Percentiles rank a stretch among this genome's conserved stretches.
Conservation (phyloP, 1,284 basidiomycete species). For the Wallemia hederae region DNA sequence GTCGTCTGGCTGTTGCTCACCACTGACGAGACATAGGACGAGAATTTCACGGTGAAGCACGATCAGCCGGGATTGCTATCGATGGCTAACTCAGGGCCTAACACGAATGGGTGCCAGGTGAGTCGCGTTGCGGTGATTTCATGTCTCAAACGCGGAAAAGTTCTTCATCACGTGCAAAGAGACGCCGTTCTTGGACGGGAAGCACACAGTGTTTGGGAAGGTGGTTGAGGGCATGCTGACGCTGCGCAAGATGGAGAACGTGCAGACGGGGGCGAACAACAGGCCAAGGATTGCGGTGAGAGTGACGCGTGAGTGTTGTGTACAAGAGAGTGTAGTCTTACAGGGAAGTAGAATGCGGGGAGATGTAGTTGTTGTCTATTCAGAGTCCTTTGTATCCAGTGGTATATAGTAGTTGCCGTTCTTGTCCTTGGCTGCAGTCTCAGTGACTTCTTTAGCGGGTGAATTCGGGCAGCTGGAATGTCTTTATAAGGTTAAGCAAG, state of each 20-base stretch:
- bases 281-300: not conserved
- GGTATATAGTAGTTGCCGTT: not conserved
- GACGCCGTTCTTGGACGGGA: constrained; percentile 77
- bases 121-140: constrained; percentile 7
- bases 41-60: constrained; percentile 81
- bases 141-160: constrained; percentile 17
- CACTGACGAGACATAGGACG: constrained; percentile 27
- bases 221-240: constrained; percentile 69
- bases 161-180: constrained; percentile 92
- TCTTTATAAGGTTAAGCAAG: not conserved
- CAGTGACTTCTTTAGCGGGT: not conserved
- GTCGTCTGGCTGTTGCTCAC: too few species aligned
- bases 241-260: constrained; percentile 76
- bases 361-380: not conserved
- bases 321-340: too few species aligned
- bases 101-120: constrained; percentile 75
- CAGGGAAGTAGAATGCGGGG: not conserved
- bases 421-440: not conserved
- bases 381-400: not conserved
- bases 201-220: constrained; percentile 76
- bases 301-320: not conserved
- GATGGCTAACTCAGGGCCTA: constrained; percentile 77
- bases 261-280: constrained; percentile 34
- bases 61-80: constrained; percentile 50
- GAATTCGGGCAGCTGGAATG: not conserved